Evolutionary conservation across 2,329 filamentous ascomycete genomes (phyloP).

Genomic region (Arthrobotrys sinensis): DNA sequence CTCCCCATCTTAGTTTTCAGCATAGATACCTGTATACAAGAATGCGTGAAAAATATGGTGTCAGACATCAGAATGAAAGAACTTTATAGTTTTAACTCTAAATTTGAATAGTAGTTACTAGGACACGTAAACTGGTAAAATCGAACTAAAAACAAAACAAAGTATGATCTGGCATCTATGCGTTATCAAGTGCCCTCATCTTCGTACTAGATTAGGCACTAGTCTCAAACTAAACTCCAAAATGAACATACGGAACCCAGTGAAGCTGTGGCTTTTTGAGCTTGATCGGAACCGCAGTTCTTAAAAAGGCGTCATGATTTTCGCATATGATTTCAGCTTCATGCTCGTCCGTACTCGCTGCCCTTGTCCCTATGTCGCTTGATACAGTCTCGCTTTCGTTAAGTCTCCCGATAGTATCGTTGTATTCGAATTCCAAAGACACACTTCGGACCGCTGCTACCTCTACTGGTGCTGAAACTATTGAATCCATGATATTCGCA

Average conservation of each 20-base stretch:
- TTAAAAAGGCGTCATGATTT: not conserved
- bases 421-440: not conserved
- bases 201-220: no score
- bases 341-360: not conserved
- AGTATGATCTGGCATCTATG: no score
- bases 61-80: no score
- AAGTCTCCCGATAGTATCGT: not conserved
- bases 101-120: no score
- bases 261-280: not conserved
- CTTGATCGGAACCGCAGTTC: not conserved
- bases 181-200: no score
- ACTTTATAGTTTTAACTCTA: no score
- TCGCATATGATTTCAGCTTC: not conserved
- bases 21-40: no score
- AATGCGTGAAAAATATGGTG: no score
- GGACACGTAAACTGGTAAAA: no score
- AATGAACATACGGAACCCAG: conserved; percentile 39
- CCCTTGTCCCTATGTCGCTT: not conserved
- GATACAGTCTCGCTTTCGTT: not conserved
- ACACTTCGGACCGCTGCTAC: not conserved
- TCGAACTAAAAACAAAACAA: no score
- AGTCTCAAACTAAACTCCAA: conserved; percentile 15
- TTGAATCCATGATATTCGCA: not conserved
- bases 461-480: not conserved
- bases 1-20: no score